phyloP scores from a whole-genome alignment of 1,139 yeast genomes.

The Diutina ranongensis region DNA sequence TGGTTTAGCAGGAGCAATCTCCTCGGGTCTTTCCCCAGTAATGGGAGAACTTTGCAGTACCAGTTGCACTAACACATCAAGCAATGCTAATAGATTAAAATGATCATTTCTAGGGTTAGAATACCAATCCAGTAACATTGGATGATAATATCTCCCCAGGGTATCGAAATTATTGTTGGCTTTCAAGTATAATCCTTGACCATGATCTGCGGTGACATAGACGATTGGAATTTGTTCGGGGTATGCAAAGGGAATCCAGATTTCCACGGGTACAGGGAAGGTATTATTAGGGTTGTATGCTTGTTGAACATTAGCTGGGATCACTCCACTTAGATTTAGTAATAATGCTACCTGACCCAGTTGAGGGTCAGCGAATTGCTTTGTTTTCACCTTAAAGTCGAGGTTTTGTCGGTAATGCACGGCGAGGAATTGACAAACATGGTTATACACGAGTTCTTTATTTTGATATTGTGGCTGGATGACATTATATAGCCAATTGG shows the following conservation, averaged over 20 bases:
- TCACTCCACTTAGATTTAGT: background rate
- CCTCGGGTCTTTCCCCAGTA: background rate
- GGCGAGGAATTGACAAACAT: constrained; percentile 44
- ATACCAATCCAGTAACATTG: constrained; percentile 53
- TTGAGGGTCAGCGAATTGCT: constrained; percentile 38
- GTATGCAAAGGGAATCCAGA: constrained; percentile 70
- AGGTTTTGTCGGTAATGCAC: constrained; percentile 22
- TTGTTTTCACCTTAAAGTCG: constrained; percentile 53
- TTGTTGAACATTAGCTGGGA: constrained; percentile 20
- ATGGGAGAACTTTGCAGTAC: background rate
- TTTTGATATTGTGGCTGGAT: constrained; percentile 40
- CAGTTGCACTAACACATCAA: constrained; percentile 10
- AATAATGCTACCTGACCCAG: background rate
- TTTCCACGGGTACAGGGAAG: constrained; percentile 43
- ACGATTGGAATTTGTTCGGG: constrained; percentile 57
- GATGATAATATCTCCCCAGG: constrained; percentile 68
- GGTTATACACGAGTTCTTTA: constrained; percentile 46
- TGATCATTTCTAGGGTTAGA: constrained; percentile 8
- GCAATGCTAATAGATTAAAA: constrained; percentile 28
- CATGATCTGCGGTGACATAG: constrained; percentile 38
- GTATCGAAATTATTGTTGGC: constrained; percentile 63
- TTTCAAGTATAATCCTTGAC: constrained; percentile 19
- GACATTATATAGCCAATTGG: constrained; percentile 34
- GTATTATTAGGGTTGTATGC: constrained; percentile 23
- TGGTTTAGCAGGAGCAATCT: constrained; percentile 1